Evolutionary conservation across 2,329 filamentous ascomycete species (phyloP), one percentile per base, ranked within the genome.

Genomic region (Bipolaris oryzae): DNA sequence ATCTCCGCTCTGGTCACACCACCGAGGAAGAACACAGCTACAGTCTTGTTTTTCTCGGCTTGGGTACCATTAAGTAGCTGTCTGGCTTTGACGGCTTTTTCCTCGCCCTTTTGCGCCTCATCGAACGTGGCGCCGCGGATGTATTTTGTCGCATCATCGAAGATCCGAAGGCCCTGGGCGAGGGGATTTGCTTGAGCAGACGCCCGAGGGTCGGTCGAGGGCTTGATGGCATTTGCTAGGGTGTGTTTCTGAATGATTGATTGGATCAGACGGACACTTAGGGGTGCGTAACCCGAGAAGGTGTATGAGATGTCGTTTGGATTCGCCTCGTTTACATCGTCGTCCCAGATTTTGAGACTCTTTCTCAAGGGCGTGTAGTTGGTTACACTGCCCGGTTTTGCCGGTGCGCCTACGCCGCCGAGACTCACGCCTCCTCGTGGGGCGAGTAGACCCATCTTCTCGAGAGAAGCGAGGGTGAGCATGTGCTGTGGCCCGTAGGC

Each of bases 261-360:
- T 76, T 99, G 96, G 5, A 99, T 89, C 4, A 99, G 85, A 15
- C 95, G 88, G 51, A 98, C 86, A 42, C 91, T 96, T 11, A 99
- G 84, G 0, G 95, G 96, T 4, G 96, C 95, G 73, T 98, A 99
- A 50, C 95, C 96, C 62, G 91, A 96, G 78, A 98, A 99, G 10
- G 97, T 93, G 70, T 99, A 99, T n/a, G 93, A 90, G 59, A 98
- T 89, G 68, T 99, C 95, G 69, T 95, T 91, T 2, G 95, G 95
- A 44, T 96, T 90, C 57, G 95, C 88, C 76, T 99, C 95, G 72
- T 96, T 93, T 37, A 99, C 94, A 74, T 98, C 95, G 73, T 99
- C 95, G 53, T 97, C 89, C 72, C 97, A 96, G 15, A 99, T 84
- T 28, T 89, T 87, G 13, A 99, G 85, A 58, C 89, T 88, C 74